These are phyloP conservation scores for Ephemerocybe angulata DNA, from an alignment of 768 basidiomycete species.

Conservation along the genomic window DNA sequence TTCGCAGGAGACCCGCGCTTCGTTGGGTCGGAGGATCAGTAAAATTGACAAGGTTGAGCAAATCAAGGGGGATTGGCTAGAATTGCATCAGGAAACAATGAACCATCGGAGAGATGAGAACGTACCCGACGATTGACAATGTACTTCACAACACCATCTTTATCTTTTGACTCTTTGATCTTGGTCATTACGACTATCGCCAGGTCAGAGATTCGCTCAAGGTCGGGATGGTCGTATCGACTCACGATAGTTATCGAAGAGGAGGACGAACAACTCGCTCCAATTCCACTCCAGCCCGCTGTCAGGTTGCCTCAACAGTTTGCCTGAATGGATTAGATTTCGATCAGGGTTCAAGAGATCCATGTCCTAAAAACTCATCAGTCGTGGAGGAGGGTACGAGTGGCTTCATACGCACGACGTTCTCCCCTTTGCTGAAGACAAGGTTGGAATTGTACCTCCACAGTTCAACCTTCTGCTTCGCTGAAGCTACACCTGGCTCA, in stretches of 20 bases:
- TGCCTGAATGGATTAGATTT: slow-evolving; percentile 79
- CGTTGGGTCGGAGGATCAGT: slow-evolving; percentile 76
- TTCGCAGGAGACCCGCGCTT: slow-evolving; percentile 66
- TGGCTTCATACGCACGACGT: slow-evolving; percentile 39
- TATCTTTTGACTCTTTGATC: slow-evolving; percentile 51
- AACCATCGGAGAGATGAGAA: too few species aligned
- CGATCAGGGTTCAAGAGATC: slow-evolving; percentile 82
- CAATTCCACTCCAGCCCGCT: slow-evolving; percentile 86
- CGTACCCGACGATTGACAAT: slow-evolving; percentile 76
- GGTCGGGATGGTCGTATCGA: slow-evolving; percentile 9
- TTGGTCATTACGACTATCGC: slow-evolving; percentile 86
- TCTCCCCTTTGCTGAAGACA: slow-evolving; percentile 66
- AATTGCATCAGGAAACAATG: too few species aligned
- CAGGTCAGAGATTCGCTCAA: slow-evolving; percentile 11
- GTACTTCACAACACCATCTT: slow-evolving; percentile 71
- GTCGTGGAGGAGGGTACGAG: not conserved
- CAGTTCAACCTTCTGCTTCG: slow-evolving; percentile 86
- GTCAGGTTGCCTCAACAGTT: slow-evolving; percentile 82
- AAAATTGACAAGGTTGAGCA: slow-evolving; percentile 83
- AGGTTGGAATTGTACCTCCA: slow-evolving; percentile 81
- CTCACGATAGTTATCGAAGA: slow-evolving; percentile 95
- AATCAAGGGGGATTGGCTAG: slow-evolving; percentile 90
- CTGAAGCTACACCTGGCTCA: slow-evolving; percentile 79
- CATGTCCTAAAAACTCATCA: slow-evolving; percentile 60
- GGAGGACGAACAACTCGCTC: slow-evolving; percentile 83